These are phyloP conservation scores for Xerocomus spinulosus DNA, from an alignment of 768 basidiomycete species.

Conservation along the genomic window DNA sequence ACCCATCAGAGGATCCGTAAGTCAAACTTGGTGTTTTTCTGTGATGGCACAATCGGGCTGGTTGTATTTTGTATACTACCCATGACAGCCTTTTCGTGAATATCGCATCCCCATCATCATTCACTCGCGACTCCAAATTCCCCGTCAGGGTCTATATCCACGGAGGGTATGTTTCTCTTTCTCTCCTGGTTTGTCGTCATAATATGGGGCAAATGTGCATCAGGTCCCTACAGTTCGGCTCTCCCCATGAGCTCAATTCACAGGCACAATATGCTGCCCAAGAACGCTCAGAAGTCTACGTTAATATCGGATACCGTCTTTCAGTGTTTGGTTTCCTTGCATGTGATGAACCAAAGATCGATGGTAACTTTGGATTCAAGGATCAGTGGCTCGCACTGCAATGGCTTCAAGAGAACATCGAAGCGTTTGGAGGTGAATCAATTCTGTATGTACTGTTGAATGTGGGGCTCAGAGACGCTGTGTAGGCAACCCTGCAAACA, in stretches of 20 bases:
- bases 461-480: background rate
- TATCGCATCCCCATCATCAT: slow-evolving; percentile 51
- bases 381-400: slow-evolving; percentile 76
- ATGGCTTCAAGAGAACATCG: slow-evolving; percentile 68
- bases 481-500: slow-evolving; percentile 56
- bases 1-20: slow-evolving; percentile 69
- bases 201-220: too few species aligned
- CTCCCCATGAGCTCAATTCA: slow-evolving; percentile 54
- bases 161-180: slow-evolving; percentile 50
- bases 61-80: too few species aligned
- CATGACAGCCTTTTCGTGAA: slow-evolving; percentile 56
- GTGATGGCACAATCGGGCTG: too few species aligned
- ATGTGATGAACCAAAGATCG: slow-evolving; percentile 52
- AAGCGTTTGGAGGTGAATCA: slow-evolving; percentile 52
- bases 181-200: too few species aligned
- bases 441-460: background rate
- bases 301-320: slow-evolving; percentile 73
- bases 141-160: slow-evolving; percentile 76
- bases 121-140: slow-evolving; percentile 39
- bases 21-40: background rate
- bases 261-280: slow-evolving; percentile 68
- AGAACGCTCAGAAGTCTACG: slow-evolving; percentile 63
- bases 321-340: slow-evolving; percentile 77
- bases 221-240: slow-evolving; percentile 77
- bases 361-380: slow-evolving; percentile 81